A percentile compares a stretch with the other conserved stretches of the same genome.
Evolutionary conservation across 129 eudicot species (phyloP).

Genomic region (Kitagawia praeruptora): DNA sequence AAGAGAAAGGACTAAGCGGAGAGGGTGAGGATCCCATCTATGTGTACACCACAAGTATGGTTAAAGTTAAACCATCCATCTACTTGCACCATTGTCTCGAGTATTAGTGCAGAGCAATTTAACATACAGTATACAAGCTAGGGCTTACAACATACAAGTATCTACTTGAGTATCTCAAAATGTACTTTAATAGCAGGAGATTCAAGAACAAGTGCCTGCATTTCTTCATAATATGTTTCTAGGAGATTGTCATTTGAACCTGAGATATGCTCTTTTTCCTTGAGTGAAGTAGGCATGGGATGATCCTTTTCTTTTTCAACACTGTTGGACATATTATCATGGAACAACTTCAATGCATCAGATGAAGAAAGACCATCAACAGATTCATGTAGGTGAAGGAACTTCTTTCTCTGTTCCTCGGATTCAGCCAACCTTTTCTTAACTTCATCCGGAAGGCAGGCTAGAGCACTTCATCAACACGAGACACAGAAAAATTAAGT

Average conservation of each 20-base stretch:
- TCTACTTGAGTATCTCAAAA: neutral
- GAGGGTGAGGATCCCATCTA: too few relatives aligned
- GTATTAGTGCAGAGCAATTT: neutral
- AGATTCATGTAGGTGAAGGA: neutral
- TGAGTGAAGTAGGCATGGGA: neutral
- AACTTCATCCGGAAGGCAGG: constrained; percentile 25
- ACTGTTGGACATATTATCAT: neutral
- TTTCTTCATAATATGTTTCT: neutral
- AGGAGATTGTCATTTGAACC: neutral
- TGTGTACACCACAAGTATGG: neutral
- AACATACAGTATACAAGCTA: neutral
- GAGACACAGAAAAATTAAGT: neutral
- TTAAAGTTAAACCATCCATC: neutral
- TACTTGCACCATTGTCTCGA: neutral
- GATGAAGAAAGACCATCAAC: too few relatives aligned
- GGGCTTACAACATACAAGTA: neutral
- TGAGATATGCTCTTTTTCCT: neutral
- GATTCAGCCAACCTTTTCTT: constrained; percentile 26
- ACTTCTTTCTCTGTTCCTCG: constrained; percentile 16
- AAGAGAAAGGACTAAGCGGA: too few relatives aligned
- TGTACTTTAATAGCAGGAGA: neutral
- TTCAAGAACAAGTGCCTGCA: constrained; percentile 1
- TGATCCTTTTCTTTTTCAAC: neutral
- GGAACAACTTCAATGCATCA: neutral
- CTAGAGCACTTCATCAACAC: constrained; percentile 24